Percentiles rank a stretch among this genome's conserved stretches.
phyloP scores from a whole-genome alignment of 164 flowering plant genomes.

The Piper betle region DNA sequence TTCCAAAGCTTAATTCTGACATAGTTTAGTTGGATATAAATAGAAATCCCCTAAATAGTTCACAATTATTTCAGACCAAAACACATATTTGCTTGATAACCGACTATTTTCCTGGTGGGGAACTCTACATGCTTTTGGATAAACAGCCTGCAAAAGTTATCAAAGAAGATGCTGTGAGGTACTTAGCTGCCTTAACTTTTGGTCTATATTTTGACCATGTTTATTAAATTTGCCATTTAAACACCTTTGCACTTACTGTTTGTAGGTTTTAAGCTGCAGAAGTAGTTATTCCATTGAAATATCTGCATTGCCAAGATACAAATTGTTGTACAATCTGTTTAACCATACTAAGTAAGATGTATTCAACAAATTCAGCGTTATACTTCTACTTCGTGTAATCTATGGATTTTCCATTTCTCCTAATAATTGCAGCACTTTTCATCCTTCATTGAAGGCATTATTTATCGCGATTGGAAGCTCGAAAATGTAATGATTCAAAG shows the following conservation, averaged over 20 bases:
- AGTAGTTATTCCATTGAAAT: conserved; percentile 84
- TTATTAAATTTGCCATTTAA: background rate
- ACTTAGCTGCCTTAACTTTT: background rate
- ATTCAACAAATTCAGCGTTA: background rate
- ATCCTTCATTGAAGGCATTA: conserved; percentile 45
- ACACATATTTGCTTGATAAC: conserved; percentile 89
- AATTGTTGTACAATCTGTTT: background rate
- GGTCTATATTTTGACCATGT: background rate
- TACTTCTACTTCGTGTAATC: background rate
- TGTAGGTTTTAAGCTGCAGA: conserved; percentile 90
- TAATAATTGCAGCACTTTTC: background rate
- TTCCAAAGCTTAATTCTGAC: background rate
- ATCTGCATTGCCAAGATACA: conserved; percentile 96
- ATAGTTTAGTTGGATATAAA: background rate
- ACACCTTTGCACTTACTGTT: background rate
- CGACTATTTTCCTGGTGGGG: conserved; percentile 95
- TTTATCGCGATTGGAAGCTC: conserved; percentile 94
- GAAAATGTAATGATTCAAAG: conserved; percentile 79
- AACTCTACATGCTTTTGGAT: conserved; percentile 84
- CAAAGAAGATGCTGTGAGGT: conserved; percentile 96
- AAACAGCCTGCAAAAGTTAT: conserved; percentile 77
- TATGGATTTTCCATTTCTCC: background rate
- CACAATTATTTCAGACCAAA: conserved; percentile 48
- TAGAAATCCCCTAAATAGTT: background rate
- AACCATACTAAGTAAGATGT: background rate